Evolutionary conservation across 306 rosid species (phyloP).

Genomic region (Medicago ruthenica): DNA sequence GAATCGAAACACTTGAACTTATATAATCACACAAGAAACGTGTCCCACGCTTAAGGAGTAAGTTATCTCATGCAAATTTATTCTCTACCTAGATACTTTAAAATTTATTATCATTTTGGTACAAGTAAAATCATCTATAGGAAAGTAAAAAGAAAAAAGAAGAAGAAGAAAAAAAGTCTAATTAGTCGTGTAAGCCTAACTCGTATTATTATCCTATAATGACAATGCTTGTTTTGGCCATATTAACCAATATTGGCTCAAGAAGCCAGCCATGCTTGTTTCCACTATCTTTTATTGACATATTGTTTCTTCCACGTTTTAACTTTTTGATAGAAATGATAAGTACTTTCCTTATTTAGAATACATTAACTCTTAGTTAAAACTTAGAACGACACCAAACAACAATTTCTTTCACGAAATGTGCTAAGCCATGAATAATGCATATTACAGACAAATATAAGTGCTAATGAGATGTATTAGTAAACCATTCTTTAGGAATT

Average conservation of each 20-base stretch:
- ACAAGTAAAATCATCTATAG: not conserved
- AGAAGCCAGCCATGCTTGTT: not conserved
- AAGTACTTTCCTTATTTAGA: constrained; percentile 27
- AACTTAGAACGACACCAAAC: constrained; percentile 15
- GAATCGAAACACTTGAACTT: no score
- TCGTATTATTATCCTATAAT: not conserved
- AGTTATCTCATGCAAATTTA: constrained; percentile 11
- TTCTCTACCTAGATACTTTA: not conserved
- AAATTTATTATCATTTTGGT: not conserved
- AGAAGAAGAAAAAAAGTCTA: not conserved
- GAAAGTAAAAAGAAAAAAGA: not conserved
- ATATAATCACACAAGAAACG: not conserved
- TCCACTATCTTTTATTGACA: not conserved
- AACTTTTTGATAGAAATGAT: not conserved
- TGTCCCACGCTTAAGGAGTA: not conserved
- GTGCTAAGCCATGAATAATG: not conserved
- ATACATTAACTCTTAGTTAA: not conserved
- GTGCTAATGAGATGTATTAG: no score
- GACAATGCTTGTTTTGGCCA: constrained; percentile 4
- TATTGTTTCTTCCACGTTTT: constrained; percentile 1
- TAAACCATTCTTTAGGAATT: no score
- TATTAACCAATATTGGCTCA: not conserved
- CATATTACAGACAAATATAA: no score
- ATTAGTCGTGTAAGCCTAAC: not conserved
- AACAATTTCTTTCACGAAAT: constrained; percentile 32